Evolutionary conservation across 2,329 filamentous ascomycete genomes (phyloP).

Genomic region (Ophiosphaerella korrae): DNA sequence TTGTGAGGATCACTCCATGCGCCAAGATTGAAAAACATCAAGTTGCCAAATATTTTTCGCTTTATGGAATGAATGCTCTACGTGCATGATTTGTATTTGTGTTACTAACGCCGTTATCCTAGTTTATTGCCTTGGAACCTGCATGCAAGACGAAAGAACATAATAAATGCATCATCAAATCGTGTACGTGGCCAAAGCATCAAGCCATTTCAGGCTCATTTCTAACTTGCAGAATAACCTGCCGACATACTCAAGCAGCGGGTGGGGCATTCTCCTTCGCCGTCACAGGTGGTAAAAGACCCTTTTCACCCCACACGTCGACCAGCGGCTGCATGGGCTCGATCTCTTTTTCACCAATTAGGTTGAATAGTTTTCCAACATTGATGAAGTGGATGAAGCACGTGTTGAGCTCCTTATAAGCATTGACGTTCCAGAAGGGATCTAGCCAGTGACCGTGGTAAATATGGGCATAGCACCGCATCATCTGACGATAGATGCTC

Average conservation of each 20-base stretch:
- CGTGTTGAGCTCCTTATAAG: constrained; percentile 58
- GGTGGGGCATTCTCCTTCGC: constrained; percentile 28
- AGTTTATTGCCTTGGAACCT: too few species aligned
- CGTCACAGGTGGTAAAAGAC: constrained; percentile 69
- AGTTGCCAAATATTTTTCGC: too few species aligned
- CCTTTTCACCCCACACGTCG: constrained; percentile 87
- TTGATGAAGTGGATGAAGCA: constrained; percentile 61
- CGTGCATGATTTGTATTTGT: too few species aligned
- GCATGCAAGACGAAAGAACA: too few species aligned
- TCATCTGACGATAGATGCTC: constrained; percentile 62
- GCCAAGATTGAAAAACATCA: too few species aligned
- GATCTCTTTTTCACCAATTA: constrained; percentile 86
- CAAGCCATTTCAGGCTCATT: neutral
- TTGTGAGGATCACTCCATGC: too few species aligned
- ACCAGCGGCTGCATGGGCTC: constrained; percentile 96
- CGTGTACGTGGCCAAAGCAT: too few species aligned
- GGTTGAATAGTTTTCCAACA: constrained; percentile 73
- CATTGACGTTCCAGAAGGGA: constrained; percentile 55
- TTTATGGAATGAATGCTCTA: too few species aligned
- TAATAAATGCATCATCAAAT: too few species aligned
- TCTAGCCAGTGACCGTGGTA: constrained; percentile 59
- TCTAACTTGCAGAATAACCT: neutral
- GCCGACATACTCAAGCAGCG: constrained; percentile 1
- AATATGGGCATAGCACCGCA: constrained; percentile 60
- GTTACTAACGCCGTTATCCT: too few species aligned